phyloP scores from a whole-genome alignment of 352 stramenopile species.

The Phytophthora aleatoria region DNA sequence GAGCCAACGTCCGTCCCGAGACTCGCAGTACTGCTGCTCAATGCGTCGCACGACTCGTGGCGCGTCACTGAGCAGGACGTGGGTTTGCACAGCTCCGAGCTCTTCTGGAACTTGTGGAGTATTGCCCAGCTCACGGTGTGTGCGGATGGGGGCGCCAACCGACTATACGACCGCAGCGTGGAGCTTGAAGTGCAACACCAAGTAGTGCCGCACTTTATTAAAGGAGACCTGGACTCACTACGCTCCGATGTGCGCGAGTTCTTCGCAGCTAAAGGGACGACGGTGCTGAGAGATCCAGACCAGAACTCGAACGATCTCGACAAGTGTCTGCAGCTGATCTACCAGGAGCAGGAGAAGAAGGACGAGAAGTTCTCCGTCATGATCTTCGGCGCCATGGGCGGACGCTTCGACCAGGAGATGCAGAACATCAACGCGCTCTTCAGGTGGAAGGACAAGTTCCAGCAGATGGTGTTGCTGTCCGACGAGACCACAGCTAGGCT shows the following conservation, averaged over 20 bases:
- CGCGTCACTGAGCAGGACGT: constrained; percentile 31
- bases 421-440: constrained; percentile 94
- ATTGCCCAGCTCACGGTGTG: constrained; percentile 81
- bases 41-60: constrained; percentile 55
- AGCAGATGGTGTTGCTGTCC: constrained; percentile 87
- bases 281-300: constrained; percentile 78
- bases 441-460: constrained; percentile 82
- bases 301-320: constrained; percentile 97
- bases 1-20: constrained; percentile 41
- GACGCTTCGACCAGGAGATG: constrained; percentile 98
- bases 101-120: constrained; percentile 80
- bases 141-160: constrained; percentile 96
- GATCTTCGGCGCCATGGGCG: constrained; percentile 95
- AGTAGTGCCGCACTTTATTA: constrained; percentile 90
- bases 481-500: constrained; percentile 91
- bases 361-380: constrained; percentile 67
- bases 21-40: constrained; percentile 70
- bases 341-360: constrained; percentile 45
- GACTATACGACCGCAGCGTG: constrained; percentile 84
- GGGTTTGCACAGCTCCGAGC: constrained; percentile 29
- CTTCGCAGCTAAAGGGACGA: constrained; percentile 72
- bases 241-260: constrained; percentile 83
- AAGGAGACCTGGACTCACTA: constrained; percentile 96
- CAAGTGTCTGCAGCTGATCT: constrained; percentile 83
- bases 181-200: constrained; percentile 42